Conservation (phyloP, 2,329 filamentous ascomycete species). For the Colletotrichum acutatum region DNA sequence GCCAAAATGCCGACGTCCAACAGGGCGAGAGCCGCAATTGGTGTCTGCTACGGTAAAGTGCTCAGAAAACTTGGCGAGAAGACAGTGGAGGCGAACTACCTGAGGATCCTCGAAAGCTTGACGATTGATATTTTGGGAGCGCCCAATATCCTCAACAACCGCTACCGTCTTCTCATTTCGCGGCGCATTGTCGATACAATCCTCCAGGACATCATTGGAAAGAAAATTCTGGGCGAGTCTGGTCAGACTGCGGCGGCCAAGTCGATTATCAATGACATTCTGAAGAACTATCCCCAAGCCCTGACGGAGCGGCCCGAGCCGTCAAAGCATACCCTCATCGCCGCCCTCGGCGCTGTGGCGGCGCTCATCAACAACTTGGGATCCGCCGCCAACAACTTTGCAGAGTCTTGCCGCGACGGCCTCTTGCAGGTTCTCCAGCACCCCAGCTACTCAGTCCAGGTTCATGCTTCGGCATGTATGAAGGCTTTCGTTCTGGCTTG, state of each 20-base stretch:
- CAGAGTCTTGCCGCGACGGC: conserved; percentile 86
- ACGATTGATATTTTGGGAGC: conserved; percentile 84
- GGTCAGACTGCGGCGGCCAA: conserved; percentile 87
- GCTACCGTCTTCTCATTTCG: conserved; percentile 87
- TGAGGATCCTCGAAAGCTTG: conserved; percentile 82
- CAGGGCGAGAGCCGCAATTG: conserved; percentile 82
- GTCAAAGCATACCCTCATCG: conserved; percentile 84
- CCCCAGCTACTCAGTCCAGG: conserved; percentile 94
- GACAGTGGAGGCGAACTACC: conserved; percentile 85
- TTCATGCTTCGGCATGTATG: conserved; percentile 87
- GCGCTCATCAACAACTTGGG: conserved; percentile 84
- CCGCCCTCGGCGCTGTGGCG: conserved; percentile 81
- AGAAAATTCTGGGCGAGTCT: conserved; percentile 86
- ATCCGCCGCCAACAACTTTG: conserved; percentile 81
- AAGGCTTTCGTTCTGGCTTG: conserved; percentile 90
- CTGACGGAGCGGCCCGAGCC: conserved; percentile 90
- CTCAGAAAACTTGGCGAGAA: conserved; percentile 83
- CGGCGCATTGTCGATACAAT: conserved; percentile 86
- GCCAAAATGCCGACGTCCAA: conserved; percentile 82
- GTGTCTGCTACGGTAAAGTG: conserved; percentile 86
- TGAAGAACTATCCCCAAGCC: conserved; percentile 94
- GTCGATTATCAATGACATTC: conserved; percentile 83
- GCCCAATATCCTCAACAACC: conserved; percentile 80
- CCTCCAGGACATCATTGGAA: conserved; percentile 84
- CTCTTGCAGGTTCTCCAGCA: conserved; percentile 92